Conservation (phyloP, 306 rosid species). For the Quercus ilex region DNA sequence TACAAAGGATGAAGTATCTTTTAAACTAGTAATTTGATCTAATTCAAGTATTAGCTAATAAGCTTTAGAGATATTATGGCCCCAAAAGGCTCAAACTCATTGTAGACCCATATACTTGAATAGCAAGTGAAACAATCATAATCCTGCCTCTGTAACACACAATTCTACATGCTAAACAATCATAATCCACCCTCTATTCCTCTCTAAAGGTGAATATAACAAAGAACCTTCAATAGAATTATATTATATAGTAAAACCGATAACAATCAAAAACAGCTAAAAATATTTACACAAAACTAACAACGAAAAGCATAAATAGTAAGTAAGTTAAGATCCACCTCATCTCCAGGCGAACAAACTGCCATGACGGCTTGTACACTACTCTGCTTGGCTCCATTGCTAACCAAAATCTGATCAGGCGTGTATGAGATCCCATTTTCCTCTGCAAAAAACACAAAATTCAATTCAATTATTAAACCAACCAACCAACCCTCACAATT, state of each 20-base stretch:
- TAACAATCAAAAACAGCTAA: background rate
- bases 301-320: background rate
- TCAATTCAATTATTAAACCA: too few species aligned
- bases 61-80: too few species aligned
- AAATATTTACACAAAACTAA: background rate
- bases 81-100: too few species aligned
- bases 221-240: background rate
- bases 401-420: constrained; percentile 78
- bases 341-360: constrained; percentile 90
- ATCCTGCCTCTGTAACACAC: too few species aligned
- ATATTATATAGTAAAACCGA: background rate
- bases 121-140: too few species aligned
- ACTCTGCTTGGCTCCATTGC: constrained; percentile 98
- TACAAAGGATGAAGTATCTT: background rate
- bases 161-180: too few species aligned
- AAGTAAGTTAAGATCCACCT: constrained; percentile 35
- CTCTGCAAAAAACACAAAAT: constrained; percentile 40
- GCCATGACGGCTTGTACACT: constrained; percentile 74
- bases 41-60: background rate
- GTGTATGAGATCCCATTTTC: constrained; percentile 79
- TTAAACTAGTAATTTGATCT: background rate
- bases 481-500: too few species aligned
- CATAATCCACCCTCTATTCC: too few species aligned
- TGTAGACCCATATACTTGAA: too few species aligned
- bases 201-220: background rate